Conservation (phyloP, 768 basidiomycete genomes). For the Kwoniella botswanensis region DNA sequence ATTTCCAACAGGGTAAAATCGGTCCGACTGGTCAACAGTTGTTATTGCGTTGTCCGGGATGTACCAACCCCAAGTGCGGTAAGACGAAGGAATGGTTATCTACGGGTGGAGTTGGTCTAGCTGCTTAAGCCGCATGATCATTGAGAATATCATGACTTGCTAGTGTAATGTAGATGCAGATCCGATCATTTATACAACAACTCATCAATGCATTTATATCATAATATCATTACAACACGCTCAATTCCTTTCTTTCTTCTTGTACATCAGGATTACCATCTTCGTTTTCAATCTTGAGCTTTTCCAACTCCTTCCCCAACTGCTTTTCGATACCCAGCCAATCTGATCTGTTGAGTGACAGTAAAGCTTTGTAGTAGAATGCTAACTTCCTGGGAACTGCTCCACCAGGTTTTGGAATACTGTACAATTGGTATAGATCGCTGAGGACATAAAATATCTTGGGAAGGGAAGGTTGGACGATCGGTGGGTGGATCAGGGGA, state of each 20-base stretch:
- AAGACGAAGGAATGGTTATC: conserved; percentile 89
- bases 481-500: conserved; percentile 40
- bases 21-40: conserved; percentile 79
- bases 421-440: conserved; percentile 38
- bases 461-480: conserved; percentile 26
- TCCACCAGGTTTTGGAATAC: conserved; percentile 27
- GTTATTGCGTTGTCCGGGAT: conserved; percentile 88
- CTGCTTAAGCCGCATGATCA: conserved; percentile 11
- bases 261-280: neutral
- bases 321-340: conserved; percentile 43
- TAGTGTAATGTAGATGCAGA: neutral
- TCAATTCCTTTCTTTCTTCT: neutral
- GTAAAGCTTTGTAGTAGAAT: conserved; percentile 44
- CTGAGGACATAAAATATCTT: conserved; percentile 27
- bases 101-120: conserved; percentile 65
- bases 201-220: neutral
- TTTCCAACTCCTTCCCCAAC: conserved; percentile 35
- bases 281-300: conserved; percentile 19
- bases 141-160: neutral
- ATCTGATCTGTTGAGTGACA: conserved; percentile 25
- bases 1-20: conserved; percentile 64
- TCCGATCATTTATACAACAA: neutral
- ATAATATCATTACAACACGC: neutral
- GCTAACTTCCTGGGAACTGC: conserved; percentile 36
- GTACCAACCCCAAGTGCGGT: conserved; percentile 84